phyloP scores from a whole-genome alignment of 2,329 filamentous ascomycete genomes.

The Lachnellula cervina region DNA sequence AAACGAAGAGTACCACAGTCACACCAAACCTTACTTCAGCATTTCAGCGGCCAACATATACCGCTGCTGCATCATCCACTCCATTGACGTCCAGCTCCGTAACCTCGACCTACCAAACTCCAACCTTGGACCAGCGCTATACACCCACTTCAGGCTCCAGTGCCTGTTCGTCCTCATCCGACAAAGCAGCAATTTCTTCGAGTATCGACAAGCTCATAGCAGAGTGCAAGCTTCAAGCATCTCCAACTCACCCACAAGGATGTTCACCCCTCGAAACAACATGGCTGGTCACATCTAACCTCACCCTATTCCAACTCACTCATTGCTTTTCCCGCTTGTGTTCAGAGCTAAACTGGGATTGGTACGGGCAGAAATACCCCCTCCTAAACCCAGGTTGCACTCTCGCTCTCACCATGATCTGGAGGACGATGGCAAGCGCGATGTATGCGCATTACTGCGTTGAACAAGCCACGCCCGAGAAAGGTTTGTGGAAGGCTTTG shows the following conservation, averaged over 20 bases:
- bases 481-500: background rate
- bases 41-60: background rate
- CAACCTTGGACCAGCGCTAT: too few relatives aligned
- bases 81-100: too few relatives aligned
- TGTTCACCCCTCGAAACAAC: background rate
- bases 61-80: background rate
- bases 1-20: background rate
- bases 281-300: background rate
- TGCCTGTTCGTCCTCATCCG: too few relatives aligned
- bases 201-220: background rate
- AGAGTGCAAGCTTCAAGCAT: background rate
- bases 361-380: background rate
- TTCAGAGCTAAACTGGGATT: background rate
- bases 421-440: background rate
- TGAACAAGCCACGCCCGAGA: background rate
- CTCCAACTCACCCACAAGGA: background rate
- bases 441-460: background rate
- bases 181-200: too few relatives aligned
- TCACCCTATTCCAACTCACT: background rate
- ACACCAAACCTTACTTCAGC: background rate
- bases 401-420: background rate
- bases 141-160: too few relatives aligned
- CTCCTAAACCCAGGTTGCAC: background rate
- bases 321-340: background rate
- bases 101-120: too few relatives aligned